These are phyloP conservation scores for Aspergillus panamensis DNA, from an alignment of 495 filamentous ascomycete species.

Conservation along the genomic window DNA sequence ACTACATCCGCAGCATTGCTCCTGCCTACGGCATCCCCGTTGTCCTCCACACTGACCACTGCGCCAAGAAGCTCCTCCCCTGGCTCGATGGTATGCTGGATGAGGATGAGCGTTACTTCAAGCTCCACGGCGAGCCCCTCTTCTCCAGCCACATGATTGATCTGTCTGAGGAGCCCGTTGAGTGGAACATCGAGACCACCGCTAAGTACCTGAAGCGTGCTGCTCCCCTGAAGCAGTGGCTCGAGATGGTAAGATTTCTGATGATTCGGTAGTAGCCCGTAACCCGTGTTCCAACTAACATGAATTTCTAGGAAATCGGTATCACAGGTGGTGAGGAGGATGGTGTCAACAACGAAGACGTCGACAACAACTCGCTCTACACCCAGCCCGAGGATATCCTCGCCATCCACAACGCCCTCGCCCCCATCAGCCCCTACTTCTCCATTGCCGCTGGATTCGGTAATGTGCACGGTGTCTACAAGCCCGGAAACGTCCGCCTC, in stretches of 20 bases:
- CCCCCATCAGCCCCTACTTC: conserved; percentile 86
- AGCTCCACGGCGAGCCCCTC: conserved; percentile 84
- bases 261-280: no score
- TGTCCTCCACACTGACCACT: conserved; percentile 89
- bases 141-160: conserved; percentile 99
- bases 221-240: conserved; percentile 94
- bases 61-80: conserved; percentile 88
- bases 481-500: conserved; percentile 94
- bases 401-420: conserved; percentile 77
- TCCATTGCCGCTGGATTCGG: conserved; percentile 97
- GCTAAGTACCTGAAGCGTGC: conserved; percentile 86
- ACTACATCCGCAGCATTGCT: conserved; percentile 89
- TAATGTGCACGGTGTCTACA: conserved; percentile 99
- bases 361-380: conserved; percentile 96
- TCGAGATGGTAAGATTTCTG: conserved; percentile 78
- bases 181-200: conserved; percentile 88
- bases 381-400: conserved; percentile 96
- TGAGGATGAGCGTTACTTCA: conserved; percentile 89
- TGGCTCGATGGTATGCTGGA: conserved; percentile 97
- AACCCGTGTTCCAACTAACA: not conserved
- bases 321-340: conserved; percentile 97
- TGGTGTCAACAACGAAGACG: conserved; percentile 65
- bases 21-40: conserved; percentile 88
- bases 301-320: conserved; percentile 64
- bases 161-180: conserved; percentile 80